Evolutionary conservation across 768 basidiomycete species (phyloP).

Genomic region (Chiua virens): DNA sequence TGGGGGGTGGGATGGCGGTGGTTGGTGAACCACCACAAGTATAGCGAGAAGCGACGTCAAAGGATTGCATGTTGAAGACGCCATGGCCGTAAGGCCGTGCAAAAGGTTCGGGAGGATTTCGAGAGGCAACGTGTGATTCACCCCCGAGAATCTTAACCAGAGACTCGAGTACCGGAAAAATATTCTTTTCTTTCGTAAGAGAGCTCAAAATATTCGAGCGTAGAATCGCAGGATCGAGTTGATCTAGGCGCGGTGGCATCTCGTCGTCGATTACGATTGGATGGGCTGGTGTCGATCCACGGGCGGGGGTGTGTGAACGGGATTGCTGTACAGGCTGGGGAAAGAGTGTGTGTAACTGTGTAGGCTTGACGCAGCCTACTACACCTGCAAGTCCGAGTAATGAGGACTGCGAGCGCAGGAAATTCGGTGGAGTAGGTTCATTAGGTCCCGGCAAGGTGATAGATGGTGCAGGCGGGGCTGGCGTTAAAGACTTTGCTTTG

Average conservation of each 20-base stretch:
- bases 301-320: slow-evolving; percentile 33
- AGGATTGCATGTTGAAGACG: not conserved
- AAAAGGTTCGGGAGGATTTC: slow-evolving; percentile 8
- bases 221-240: slow-evolving; percentile 42
- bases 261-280: slow-evolving; percentile 75
- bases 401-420: slow-evolving; percentile 71
- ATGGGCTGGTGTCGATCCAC: slow-evolving; percentile 56
- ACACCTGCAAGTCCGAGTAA: slow-evolving; percentile 72
- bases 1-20: slow-evolving; percentile 33
- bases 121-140: slow-evolving; percentile 24
- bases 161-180: slow-evolving; percentile 63
- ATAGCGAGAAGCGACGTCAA: not conserved
- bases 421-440: slow-evolving; percentile 61
- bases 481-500: slow-evolving; percentile 40
- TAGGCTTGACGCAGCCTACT: slow-evolving; percentile 63
- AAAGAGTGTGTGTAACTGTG: slow-evolving; percentile 23
- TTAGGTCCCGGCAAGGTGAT: slow-evolving; percentile 64
- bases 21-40: not conserved
- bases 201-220: slow-evolving; percentile 60
- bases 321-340: slow-evolving; percentile 34
- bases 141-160: slow-evolving; percentile 56
- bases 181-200: slow-evolving; percentile 62
- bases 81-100: slow-evolving; percentile 23
- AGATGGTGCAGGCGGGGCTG: slow-evolving; percentile 50
- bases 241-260: slow-evolving; percentile 17